phyloP scores from a whole-genome alignment of 192 early-diverging fungal species.

The Nowakowskiella sp. region DNA sequence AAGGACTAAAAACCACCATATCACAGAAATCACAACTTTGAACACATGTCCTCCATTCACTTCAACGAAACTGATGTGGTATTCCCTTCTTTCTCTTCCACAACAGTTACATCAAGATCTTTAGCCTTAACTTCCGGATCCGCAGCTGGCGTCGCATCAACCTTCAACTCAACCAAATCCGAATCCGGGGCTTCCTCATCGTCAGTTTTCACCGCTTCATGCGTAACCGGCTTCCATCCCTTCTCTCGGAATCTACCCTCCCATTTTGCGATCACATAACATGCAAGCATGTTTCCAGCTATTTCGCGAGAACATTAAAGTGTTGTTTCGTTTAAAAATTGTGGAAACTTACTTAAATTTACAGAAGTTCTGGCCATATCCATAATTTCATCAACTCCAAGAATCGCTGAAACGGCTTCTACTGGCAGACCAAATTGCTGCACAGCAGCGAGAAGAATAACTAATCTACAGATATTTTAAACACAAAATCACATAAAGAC shows the following conservation, averaged over 20 bases:
- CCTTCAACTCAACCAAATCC: too few species aligned
- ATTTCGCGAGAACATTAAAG: background rate
- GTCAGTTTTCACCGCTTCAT: too few species aligned
- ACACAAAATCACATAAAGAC: constrained; percentile 49
- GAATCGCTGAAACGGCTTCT: constrained; percentile 51
- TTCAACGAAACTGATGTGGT: too few species aligned
- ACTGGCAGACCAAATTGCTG: constrained; percentile 45
- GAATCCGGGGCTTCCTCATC: too few species aligned
- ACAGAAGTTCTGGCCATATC: constrained; percentile 66
- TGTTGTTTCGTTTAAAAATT: background rate
- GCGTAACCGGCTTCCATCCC: constrained; percentile 19
- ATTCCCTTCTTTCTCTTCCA: too few species aligned
- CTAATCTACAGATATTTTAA: too few species aligned
- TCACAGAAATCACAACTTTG: too few species aligned
- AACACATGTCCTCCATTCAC: too few species aligned
- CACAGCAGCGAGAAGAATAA: constrained; percentile 50
- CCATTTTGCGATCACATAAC: constrained; percentile 53
- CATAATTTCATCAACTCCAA: constrained; percentile 70
- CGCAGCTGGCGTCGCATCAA: too few species aligned
- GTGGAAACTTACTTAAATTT: constrained; percentile 35
- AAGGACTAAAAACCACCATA: too few species aligned
- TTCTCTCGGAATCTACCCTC: constrained; percentile 59
- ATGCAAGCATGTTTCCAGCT: constrained; percentile 62
- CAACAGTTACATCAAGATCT: too few species aligned
- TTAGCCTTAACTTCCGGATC: too few species aligned